Percentiles rank a stretch among this genome's conserved stretches.
Evolutionary conservation across 805 yeast species (phyloP).

Genomic region (Myxozyma kluyveri): DNA sequence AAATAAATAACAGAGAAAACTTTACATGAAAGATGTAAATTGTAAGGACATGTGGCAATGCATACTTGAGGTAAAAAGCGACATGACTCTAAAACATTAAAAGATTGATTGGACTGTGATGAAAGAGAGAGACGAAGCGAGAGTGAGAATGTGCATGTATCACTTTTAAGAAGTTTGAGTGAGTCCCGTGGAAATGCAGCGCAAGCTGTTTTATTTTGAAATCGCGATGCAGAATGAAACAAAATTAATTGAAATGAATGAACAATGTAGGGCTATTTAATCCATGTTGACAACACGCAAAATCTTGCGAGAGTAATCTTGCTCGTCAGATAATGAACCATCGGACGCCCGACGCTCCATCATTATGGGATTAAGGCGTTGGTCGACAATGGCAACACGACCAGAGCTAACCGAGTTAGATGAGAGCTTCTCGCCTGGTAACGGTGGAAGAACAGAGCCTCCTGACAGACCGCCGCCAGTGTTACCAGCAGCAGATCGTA

Average conservation of each 20-base stretch:
- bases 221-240: too few species aligned
- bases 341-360: constrained; percentile 76
- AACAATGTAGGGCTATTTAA: too few species aligned
- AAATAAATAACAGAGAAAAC: neutral
- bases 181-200: too few species aligned
- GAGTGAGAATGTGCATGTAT: too few species aligned
- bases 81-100: neutral
- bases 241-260: too few species aligned
- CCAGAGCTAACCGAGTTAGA: constrained; percentile 25
- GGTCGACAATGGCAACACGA: constrained; percentile 48
- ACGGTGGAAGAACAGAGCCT: constrained; percentile 1
- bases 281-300: constrained; percentile 89
- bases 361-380: constrained; percentile 70
- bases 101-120: neutral
- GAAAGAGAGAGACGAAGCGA: neutral
- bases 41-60: neutral
- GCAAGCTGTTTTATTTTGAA: too few species aligned
- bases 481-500: neutral
- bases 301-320: constrained; percentile 75
- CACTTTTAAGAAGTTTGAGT: too few species aligned
- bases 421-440: constrained; percentile 14
- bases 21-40: neutral
- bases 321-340: constrained; percentile 83
- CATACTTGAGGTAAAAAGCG: neutral
- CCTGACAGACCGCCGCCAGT: constrained; percentile 3